These are phyloP conservation scores for Tolypocladium sp. DNA, from an alignment of 2,329 filamentous ascomycete species.

Conservation along the genomic window DNA sequence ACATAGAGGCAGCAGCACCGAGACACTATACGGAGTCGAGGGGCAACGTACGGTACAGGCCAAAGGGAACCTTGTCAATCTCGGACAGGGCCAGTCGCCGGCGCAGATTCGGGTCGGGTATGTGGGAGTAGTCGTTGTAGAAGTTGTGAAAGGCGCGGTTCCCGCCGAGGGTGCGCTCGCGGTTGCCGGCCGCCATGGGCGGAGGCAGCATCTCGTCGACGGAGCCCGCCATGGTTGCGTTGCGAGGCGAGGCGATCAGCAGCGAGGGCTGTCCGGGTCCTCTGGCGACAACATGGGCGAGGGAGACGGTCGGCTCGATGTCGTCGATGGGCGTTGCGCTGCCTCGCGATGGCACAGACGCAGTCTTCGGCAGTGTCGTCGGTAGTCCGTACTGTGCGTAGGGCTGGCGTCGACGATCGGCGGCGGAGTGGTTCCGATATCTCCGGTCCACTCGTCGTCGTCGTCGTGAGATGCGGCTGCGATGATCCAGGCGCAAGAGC, in stretches of 20 bases:
- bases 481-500: background rate
- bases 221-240: slow-evolving; percentile 17
- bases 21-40: background rate
- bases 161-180: slow-evolving; percentile 44
- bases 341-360: background rate
- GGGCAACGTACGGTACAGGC: slow-evolving; percentile 49
- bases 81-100: slow-evolving; percentile 68
- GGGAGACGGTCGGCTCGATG: background rate
- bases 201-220: slow-evolving; percentile 31
- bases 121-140: slow-evolving; percentile 57
- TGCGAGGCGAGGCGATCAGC: slow-evolving; percentile 1
- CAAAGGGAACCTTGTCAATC: slow-evolving; percentile 70
- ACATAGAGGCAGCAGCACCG: background rate
- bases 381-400: background rate
- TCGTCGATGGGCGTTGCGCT: background rate
- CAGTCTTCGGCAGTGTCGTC: background rate
- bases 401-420: background rate
- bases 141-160: slow-evolving; percentile 68
- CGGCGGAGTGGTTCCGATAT: background rate
- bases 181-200: slow-evolving; percentile 23
- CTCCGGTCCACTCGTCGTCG: too few species aligned
- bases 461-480: background rate
- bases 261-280: slow-evolving; percentile 3
- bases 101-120: slow-evolving; percentile 66
- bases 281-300: slow-evolving; percentile 16